Evolutionary conservation across 257 asterid genomes (phyloP).

Genomic region (Nyctanthes arbortristis): DNA sequence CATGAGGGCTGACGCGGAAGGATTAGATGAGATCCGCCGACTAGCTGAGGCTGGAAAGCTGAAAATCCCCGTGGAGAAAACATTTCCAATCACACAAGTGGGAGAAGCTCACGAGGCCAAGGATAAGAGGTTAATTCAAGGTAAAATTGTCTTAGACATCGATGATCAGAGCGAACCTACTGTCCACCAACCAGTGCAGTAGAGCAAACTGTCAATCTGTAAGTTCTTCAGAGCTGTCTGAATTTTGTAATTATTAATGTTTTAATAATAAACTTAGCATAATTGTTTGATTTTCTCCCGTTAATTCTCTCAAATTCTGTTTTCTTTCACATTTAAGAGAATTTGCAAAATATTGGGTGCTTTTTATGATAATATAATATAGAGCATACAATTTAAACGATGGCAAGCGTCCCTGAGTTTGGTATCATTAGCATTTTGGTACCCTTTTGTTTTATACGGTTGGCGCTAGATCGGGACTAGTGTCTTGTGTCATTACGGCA

Average conservation of each 20-base stretch:
- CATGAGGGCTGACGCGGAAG: constrained; percentile 96
- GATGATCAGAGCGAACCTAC: constrained; percentile 38
- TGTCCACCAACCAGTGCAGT: neutral
- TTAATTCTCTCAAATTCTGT: neutral
- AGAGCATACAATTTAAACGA: too few species aligned
- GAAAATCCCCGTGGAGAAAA: constrained; percentile 79
- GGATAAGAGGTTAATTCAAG: constrained; percentile 65
- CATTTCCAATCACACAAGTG: constrained; percentile 62
- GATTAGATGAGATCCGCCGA: constrained; percentile 73
- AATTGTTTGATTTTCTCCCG: neutral
- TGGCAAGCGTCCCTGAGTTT: too few species aligned
- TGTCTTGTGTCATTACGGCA: too few species aligned
- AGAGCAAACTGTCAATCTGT: constrained; percentile 13
- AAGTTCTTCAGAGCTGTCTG: constrained; percentile 21
- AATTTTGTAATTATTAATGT: constrained; percentile 23
- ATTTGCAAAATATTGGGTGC: neutral
- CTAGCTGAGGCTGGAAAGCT: constrained; percentile 69
- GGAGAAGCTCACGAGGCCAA: constrained; percentile 84
- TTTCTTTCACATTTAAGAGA: neutral
- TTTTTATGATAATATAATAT: too few species aligned
- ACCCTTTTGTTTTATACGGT: too few species aligned
- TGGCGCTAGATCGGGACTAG: too few species aligned
- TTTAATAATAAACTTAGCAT: neutral
- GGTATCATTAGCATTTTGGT: too few species aligned
- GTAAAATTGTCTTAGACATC: constrained; percentile 82